Conservation (phyloP, 306 rosid genomes). For the Dicorynia guianensis region DNA sequence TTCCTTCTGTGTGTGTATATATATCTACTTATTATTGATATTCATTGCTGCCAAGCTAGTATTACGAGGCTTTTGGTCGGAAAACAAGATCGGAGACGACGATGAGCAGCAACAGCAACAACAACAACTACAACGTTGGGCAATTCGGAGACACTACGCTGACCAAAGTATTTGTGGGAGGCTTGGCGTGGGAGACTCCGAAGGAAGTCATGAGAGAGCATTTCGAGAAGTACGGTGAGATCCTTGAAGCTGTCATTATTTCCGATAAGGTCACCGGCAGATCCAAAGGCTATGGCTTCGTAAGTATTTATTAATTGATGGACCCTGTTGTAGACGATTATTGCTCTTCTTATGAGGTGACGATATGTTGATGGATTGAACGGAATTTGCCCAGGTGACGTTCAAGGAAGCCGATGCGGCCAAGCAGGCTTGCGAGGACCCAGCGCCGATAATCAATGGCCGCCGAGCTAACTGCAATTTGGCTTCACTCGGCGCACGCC, state of each 20-base stretch:
- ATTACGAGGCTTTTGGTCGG: neutral
- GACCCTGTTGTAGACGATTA: neutral
- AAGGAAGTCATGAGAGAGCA: constrained; percentile 72
- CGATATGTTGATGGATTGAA: neutral
- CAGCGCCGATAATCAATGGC: constrained; percentile 74
- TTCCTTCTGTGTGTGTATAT: neutral
- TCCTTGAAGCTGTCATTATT: constrained; percentile 90
- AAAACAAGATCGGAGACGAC: constrained; percentile 37
- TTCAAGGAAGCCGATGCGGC: constrained; percentile 85
- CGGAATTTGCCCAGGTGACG: constrained; percentile 56
- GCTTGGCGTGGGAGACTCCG: constrained; percentile 92
- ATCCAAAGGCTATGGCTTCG: constrained; percentile 98
- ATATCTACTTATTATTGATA: no score
- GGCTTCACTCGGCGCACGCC: constrained; percentile 84
- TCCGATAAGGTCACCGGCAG: constrained; percentile 82
- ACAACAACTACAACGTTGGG: constrained; percentile 32
- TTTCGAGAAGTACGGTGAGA: constrained; percentile 77
- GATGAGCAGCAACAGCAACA: constrained; percentile 42
- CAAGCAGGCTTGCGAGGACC: constrained; percentile 86
- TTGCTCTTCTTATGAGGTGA: neutral
- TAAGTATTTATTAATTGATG: constrained; percentile 37
- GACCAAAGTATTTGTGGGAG: constrained; percentile 88
- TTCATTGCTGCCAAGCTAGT: no score
- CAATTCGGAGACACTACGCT: constrained; percentile 80
- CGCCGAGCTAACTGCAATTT: constrained; percentile 89